Evolutionary conservation across 495 filamentous ascomycete species (phyloP).

Genomic region (Mytilinidion resinicola): DNA sequence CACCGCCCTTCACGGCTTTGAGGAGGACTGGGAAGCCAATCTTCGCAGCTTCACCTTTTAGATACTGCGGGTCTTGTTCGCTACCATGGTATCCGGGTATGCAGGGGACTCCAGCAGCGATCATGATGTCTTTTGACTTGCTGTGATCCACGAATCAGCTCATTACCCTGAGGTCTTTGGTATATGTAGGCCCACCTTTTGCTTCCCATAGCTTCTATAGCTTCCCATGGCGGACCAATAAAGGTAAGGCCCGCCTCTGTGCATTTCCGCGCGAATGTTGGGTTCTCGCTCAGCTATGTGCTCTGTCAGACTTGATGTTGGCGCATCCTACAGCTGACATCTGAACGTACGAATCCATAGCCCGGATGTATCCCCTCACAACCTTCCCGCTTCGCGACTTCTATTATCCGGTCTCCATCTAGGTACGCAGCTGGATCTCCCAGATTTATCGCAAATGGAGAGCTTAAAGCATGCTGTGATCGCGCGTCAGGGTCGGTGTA

Average conservation of each 20-base stretch:
- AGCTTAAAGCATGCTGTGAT: conserved; percentile 82
- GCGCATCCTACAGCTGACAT: neutral
- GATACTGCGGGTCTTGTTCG: conserved; percentile 68
- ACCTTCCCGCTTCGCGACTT: conserved; percentile 73
- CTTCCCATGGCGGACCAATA: conserved; percentile 85
- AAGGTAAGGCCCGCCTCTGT: conserved; percentile 88
- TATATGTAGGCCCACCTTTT: conserved; percentile 55
- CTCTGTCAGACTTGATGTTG: neutral
- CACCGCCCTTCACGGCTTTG: conserved; percentile 94
- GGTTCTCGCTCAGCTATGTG: conserved; percentile 72
- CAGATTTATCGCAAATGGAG: conserved; percentile 74
- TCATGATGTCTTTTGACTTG: conserved; percentile 92
- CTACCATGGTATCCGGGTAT: conserved; percentile 92
- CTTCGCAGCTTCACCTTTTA: conserved; percentile 67
- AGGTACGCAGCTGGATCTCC: conserved; percentile 79
- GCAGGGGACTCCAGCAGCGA: conserved; percentile 82
- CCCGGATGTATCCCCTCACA: conserved; percentile 91
- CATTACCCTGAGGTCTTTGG: conserved; percentile 17
- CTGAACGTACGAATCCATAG: conserved; percentile 84
- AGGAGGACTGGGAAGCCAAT: conserved; percentile 90
- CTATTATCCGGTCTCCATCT: conserved; percentile 86
- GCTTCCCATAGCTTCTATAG: conserved; percentile 96
- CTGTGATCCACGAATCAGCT: conserved; percentile 32
- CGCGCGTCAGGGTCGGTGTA: conserved; percentile 88
- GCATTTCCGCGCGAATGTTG: conserved; percentile 80